Base-by-base conservation (phyloP, 768 basidiomycete species). In the Phaffia australis region DNA sequence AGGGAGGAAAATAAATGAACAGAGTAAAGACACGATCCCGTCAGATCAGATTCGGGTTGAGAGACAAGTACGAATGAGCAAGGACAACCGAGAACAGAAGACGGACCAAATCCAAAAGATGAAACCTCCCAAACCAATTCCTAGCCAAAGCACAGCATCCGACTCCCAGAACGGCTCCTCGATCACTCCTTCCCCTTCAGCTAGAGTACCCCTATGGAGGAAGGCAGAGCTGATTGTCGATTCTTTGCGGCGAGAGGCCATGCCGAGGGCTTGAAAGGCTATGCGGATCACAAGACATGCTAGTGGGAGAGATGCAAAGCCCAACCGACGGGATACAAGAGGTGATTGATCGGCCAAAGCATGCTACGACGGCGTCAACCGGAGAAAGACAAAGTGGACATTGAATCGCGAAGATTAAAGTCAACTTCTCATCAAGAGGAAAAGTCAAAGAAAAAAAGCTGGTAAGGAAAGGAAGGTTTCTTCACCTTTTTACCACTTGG, bases 261-360 rank as follows among this genome's bases (percentile, higher is more conserved):
- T 79, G 16, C 77, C 76, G 47, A 79, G 64, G 3, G 77, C 77
- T 66, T 80, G 79, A 27, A 73, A 72, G 51, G 73, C 70, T 8
- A 80, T 75, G 0, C 79, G 73, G 18, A 80, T 73, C 32, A 79
- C 76, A 21, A 98, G 80, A 27, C 89, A 89, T 0, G 91, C 90
- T 2, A 98, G 81, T 0, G 95, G 95, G 25, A 98, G 80, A 0
- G 92, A 84, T 1, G 95, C 87, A 75, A 98, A 95, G 19, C 95
- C 95, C 11, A 99, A 81, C 7, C 95, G 84, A 2, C 94, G 86
- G 1, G 93, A 89, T 42, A 98, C 90, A 6, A 93, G 81, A 7
- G 93, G 93, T 1, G 93, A 93, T 74, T 95, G 93, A 73, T 99
- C 95, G 23, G 95, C 89, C 68, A 93, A 91, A 2, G 87, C 81